phyloP scores from a whole-genome alignment of 1,284 basidiomycete species.

The Apiotrichum sp. region DNA sequence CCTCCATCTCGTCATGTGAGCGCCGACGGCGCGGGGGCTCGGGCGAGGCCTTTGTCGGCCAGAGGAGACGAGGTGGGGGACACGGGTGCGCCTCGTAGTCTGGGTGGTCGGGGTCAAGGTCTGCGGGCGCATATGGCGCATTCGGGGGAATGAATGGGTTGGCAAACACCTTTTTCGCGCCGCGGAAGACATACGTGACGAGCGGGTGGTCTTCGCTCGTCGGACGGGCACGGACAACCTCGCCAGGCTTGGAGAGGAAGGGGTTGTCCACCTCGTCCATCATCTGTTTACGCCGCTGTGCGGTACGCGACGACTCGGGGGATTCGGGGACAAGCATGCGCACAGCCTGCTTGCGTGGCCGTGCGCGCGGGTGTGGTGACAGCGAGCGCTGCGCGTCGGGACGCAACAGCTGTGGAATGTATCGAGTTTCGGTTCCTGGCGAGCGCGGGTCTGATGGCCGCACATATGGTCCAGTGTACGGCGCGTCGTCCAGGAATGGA shows the following conservation, averaged over 20 bases:
- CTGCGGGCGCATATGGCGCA: slow-evolving; percentile 22
- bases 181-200: slow-evolving; percentile 43
- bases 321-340: slow-evolving; percentile 2
- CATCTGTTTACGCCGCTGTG: slow-evolving; percentile 9
- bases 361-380: slow-evolving; percentile 7
- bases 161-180: slow-evolving; percentile 39
- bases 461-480: background rate
- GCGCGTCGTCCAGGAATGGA: slow-evolving; percentile 23
- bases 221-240: slow-evolving; percentile 12
- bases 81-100: slow-evolving; percentile 39
- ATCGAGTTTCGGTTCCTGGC: slow-evolving; percentile 12
- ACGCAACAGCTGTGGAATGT: slow-evolving; percentile 12
- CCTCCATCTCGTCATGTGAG: background rate
- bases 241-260: slow-evolving; percentile 35
- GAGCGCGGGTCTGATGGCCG: background rate
- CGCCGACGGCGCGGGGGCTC: background rate
- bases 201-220: slow-evolving; percentile 23
- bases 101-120: slow-evolving; percentile 28
- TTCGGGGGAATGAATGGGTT: slow-evolving; percentile 34
- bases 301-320: background rate
- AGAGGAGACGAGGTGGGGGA: slow-evolving; percentile 36
- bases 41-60: slow-evolving; percentile 19
- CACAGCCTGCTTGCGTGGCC: background rate
- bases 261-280: slow-evolving; percentile 36
- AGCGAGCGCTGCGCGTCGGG: slow-evolving; percentile 11